phyloP scores from a whole-genome alignment of 345 rosid species.

The Physaria fendleri region DNA sequence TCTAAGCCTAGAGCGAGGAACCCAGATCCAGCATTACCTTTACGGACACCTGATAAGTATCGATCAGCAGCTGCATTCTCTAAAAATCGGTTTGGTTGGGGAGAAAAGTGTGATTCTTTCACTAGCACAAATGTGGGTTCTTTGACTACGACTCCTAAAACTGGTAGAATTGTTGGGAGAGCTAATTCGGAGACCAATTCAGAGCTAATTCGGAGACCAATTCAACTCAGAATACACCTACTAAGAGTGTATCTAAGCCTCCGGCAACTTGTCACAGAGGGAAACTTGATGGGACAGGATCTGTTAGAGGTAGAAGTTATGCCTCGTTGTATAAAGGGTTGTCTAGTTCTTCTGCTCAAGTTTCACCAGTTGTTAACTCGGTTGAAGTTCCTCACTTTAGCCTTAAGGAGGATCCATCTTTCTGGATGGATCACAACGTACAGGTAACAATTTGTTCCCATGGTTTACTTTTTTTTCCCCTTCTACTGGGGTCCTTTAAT shows the following conservation, averaged over 20 bases:
- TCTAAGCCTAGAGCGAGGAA: slow-evolving; percentile 48
- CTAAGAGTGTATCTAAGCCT: slow-evolving; percentile 88
- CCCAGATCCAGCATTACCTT: slow-evolving; percentile 49
- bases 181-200: slow-evolving; percentile 41
- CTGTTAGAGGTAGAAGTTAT: slow-evolving; percentile 47
- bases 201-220: slow-evolving; percentile 26
- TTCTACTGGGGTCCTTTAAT: background rate
- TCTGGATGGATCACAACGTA: slow-evolving; percentile 98
- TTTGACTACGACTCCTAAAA: slow-evolving; percentile 48
- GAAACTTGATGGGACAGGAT: slow-evolving; percentile 46
- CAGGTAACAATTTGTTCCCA: slow-evolving; percentile 46
- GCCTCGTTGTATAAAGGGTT: slow-evolving; percentile 72
- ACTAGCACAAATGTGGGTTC: slow-evolving; percentile 19
- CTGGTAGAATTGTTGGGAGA: slow-evolving; percentile 29
- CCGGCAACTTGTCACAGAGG: slow-evolving; percentile 51
- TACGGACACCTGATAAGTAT: slow-evolving; percentile 68
- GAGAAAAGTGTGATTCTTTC: slow-evolving; percentile 37
- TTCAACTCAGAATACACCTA: slow-evolving; percentile 87
- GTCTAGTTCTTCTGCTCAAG: slow-evolving; percentile 43
- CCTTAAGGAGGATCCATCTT: slow-evolving; percentile 85
- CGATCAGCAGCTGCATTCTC: slow-evolving; percentile 28
- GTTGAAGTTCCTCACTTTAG: slow-evolving; percentile 93
- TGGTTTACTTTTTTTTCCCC: background rate
- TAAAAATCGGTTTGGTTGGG: slow-evolving; percentile 67
- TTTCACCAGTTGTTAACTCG: slow-evolving; percentile 45